phyloP scores from a whole-genome alignment of 2,329 filamentous ascomycete genomes.

The Colletotrichum cordylinicola region DNA sequence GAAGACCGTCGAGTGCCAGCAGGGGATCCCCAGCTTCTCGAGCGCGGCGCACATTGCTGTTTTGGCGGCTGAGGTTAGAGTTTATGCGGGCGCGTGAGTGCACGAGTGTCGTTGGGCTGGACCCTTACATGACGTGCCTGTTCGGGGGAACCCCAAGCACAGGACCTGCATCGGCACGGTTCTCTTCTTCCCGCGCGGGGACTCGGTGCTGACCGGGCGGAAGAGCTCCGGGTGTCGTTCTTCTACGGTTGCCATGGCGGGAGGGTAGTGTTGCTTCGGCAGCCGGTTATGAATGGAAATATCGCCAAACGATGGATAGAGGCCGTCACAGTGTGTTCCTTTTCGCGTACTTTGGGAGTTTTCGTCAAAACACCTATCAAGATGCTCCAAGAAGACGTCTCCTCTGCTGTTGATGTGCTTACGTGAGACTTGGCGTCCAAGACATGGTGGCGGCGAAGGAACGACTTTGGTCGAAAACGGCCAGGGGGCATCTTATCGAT shows the following conservation, averaged over 20 bases:
- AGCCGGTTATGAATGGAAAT: background rate
- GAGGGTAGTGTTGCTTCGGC: background rate
- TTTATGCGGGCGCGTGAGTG: background rate
- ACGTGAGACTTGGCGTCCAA: background rate
- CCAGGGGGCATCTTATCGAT: background rate
- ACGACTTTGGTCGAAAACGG: background rate
- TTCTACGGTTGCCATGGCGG: conserved; percentile 22
- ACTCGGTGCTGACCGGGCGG: conserved; percentile 22
- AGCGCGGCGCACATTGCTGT: conserved; percentile 24
- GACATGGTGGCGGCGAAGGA: background rate
- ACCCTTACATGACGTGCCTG: conserved; percentile 25
- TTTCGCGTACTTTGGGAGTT: too few relatives aligned
- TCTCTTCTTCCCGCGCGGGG: conserved; percentile 20
- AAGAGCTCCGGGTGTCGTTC: conserved; percentile 26
- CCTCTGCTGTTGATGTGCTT: background rate
- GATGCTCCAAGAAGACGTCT: background rate
- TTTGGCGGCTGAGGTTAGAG: background rate
- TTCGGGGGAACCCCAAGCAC: conserved; percentile 26
- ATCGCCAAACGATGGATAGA: background rate
- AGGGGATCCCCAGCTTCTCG: conserved; percentile 22
- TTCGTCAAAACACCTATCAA: too few relatives aligned
- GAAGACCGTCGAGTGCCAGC: conserved; percentile 24
- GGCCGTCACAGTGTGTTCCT: background rate
- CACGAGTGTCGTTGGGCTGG: background rate
- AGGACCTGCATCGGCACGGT: conserved; percentile 26